Base-by-base conservation (phyloP, 768 basidiomycete species). In the Boletus pseudo-olivaceus region DNA sequence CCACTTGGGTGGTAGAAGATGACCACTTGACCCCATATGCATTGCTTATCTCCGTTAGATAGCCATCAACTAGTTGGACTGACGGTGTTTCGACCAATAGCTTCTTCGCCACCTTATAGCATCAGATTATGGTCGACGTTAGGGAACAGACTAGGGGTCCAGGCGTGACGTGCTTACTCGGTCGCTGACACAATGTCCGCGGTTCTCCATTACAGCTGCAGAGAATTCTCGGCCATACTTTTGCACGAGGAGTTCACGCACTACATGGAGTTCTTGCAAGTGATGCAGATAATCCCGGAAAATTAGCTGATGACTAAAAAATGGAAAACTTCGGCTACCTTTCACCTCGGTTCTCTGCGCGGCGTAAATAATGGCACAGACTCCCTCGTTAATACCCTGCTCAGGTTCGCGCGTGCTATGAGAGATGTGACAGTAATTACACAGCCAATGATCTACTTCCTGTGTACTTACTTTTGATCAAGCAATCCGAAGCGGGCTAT, bases 221-320 rank as follows among this genome's bases (percentile, higher is more conserved):
- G 94, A 83, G 68, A 91, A 98, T 44, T 94, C 92, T 20, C 96
- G 84, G 17, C 96, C 94, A 67, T 86, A 97, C 73, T 97, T 97
- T 69, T 94, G 90, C 88, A 95, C 90, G 54, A 99, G 80, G 68
- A 98, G 82, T 68, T 98, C 95, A 51, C 97, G 85, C 48, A 98
- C 72, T 35, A 93, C 76, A 60, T 97, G 91, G 37, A 99, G 80
- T 67, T 98, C 94, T 93, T 61, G 20, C 29, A 27, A 47, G 41
- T 32, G 51, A 51, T 37, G 54, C 45, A 29, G 46, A 29, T 20
- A 19, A 26, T 34, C 27, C 30, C 43, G 27, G 20, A 53, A 44
- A 46, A 46, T 63, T 3, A 59, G 51, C 19, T 39, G 40, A 15
- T 15, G 43, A 51, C 14, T 26, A 11, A 26, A 35, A 32, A 35